Evolutionary conservation across 2,329 filamentous ascomycete genomes (phyloP).

Genomic region (Davidsoniella australis): DNA sequence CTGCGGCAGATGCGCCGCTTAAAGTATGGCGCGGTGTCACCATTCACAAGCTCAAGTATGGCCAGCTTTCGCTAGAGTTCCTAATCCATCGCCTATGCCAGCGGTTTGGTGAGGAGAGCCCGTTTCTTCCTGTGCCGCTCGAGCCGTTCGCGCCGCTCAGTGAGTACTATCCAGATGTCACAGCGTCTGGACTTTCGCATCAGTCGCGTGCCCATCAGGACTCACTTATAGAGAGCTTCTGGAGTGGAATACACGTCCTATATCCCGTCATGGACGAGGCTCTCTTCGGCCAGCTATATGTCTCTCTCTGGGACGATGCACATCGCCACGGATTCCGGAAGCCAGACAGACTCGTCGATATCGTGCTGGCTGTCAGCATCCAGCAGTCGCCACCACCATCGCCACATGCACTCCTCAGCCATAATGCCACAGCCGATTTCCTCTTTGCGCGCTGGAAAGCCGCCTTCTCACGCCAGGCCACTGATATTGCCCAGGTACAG

Average conservation of each 20-base stretch:
- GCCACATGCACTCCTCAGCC: too few relatives aligned
- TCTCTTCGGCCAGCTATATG: not conserved
- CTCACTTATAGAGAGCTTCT: not conserved
- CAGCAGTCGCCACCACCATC: not conserved
- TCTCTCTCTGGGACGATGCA: not conserved
- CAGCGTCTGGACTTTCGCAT: not conserved
- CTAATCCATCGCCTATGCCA: constrained; percentile 5
- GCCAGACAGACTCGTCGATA: constrained; percentile 1
- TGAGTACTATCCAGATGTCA: too few relatives aligned
- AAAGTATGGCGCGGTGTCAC: constrained; percentile 10
- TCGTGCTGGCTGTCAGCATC: constrained; percentile 4
- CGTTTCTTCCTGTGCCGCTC: not conserved
- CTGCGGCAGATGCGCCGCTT: constrained; percentile 1
- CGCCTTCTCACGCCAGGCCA: not conserved
- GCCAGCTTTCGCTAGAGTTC: constrained; percentile 7
- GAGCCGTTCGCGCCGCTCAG: constrained; percentile 5
- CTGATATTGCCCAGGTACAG: constrained; percentile 7
- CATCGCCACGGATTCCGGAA: not conserved
- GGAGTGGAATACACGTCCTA: not conserved
- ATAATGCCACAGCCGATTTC: not conserved
- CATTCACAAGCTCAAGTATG: constrained; percentile 7
- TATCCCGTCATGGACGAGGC: constrained; percentile 6
- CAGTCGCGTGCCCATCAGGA: constrained; percentile 1
- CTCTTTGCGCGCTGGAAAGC: constrained; percentile 7
- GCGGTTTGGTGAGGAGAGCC: constrained; percentile 1